Evolutionary conservation across 352 stramenopile genomes (phyloP).

Genomic region (Globisporangium alternatum): DNA sequence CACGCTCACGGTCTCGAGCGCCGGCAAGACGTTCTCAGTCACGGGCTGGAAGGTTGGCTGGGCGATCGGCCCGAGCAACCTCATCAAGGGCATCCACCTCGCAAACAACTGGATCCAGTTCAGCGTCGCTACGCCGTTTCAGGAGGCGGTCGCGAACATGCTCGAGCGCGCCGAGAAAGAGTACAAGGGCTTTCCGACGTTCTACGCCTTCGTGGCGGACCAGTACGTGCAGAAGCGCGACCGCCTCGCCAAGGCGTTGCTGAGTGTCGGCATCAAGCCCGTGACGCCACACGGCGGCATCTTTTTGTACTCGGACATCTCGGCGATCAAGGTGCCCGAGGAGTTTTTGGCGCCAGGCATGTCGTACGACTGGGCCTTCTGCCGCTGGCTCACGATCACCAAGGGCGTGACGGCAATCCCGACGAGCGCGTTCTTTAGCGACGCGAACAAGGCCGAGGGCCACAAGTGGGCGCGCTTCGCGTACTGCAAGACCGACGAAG

Average conservation of each 20-base stretch:
- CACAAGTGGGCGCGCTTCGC: conserved; percentile 89
- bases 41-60: conserved; percentile 94
- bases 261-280: conserved; percentile 56
- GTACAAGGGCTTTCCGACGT: conserved; percentile 72
- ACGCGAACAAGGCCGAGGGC: conserved; percentile 68
- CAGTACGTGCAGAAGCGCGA: conserved; percentile 78
- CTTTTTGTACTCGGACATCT: conserved; percentile 83
- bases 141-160: conserved; percentile 82
- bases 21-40: conserved; percentile 91
- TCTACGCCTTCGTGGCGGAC: conserved; percentile 77
- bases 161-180: conserved; percentile 60
- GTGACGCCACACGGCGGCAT: conserved; percentile 67
- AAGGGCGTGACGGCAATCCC: conserved; percentile 92
- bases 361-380: conserved; percentile 91
- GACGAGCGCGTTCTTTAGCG: conserved; percentile 90
- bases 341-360: conserved; percentile 46
- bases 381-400: conserved; percentile 89
- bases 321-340: conserved; percentile 48
- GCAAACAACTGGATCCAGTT: conserved; percentile 89
- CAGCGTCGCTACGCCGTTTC: conserved; percentile 82
- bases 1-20: conserved; percentile 88
- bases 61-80: conserved; percentile 79
- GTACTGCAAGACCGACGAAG: conserved; percentile 96
- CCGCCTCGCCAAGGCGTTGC: conserved; percentile 44
- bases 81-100: conserved; percentile 73